Percentiles rank a stretch among this genome's conserved stretches.
These are phyloP conservation scores for Epichloe scottii DNA, from an alignment of 2,329 filamentous ascomycete species.

Conservation along the genomic window DNA sequence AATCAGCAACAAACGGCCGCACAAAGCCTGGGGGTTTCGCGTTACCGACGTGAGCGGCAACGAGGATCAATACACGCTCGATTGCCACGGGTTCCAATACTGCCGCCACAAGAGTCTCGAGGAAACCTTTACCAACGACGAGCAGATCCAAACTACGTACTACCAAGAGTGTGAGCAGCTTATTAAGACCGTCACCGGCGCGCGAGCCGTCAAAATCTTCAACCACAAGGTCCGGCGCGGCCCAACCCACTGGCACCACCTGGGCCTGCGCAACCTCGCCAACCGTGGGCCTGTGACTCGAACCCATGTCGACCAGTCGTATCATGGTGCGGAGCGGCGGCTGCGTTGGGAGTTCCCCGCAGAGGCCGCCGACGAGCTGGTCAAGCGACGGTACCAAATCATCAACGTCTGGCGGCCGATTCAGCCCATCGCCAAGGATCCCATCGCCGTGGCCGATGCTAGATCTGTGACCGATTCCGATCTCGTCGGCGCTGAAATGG, in stretches of 20 bases:
- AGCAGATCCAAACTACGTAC: slow-evolving; percentile 48
- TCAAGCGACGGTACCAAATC: slow-evolving; percentile 33
- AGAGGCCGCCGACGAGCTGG: slow-evolving; percentile 27
- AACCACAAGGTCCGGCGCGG: slow-evolving; percentile 57
- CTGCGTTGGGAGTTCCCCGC: slow-evolving; percentile 30
- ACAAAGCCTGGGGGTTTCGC: slow-evolving; percentile 30
- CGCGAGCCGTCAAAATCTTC: slow-evolving; percentile 52
- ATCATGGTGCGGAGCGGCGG: slow-evolving; percentile 23
- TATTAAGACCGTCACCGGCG: slow-evolving; percentile 46
- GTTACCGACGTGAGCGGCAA: slow-evolving; percentile 27
- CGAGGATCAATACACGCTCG: slow-evolving; percentile 27
- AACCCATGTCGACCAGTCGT: slow-evolving; percentile 42
- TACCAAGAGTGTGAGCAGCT: slow-evolving; percentile 61
- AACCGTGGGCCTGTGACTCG: slow-evolving; percentile 32
- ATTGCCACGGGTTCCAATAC: slow-evolving; percentile 29
- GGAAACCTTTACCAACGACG: slow-evolving; percentile 36
- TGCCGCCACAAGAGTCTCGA: slow-evolving; percentile 18
- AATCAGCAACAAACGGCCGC: slow-evolving; percentile 18
- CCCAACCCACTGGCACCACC: slow-evolving; percentile 47
- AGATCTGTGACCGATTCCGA: slow-evolving; percentile 36
- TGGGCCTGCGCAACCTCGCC: slow-evolving; percentile 47
- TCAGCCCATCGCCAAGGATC: slow-evolving; percentile 30
- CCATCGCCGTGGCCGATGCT: slow-evolving; percentile 40
- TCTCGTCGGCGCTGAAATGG: slow-evolving; percentile 34
- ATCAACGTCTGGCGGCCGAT: slow-evolving; percentile 35